Evolutionary conservation across 1,284 basidiomycete species (phyloP), one percentile per base, ranked within the genome.

Genomic region (Stygiomarasmius scandens): DNA sequence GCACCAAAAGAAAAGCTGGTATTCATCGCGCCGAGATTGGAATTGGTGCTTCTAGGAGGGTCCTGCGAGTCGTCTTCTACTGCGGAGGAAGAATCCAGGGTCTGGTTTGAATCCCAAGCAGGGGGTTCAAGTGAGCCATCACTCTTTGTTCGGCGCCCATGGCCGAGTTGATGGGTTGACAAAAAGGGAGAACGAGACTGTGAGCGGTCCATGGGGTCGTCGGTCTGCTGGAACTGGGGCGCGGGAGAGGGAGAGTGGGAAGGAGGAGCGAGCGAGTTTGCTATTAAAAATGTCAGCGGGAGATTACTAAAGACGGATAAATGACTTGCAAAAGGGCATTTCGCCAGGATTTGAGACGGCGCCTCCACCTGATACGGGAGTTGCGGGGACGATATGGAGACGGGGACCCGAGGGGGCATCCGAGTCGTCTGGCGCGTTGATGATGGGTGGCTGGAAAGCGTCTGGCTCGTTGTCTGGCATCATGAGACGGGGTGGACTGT

Each of bases 351-450:
- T 76, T 20, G 74, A 71, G 50, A 73, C 74, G 25, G 74, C 78
- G 45, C 73, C 83, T 24, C 83, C 85, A 38, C 84, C 86, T 61
- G 80, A 83, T 56, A 92, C 77, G 8, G 90, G 90, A 1, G 90
- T 92, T n/a, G 90, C 89, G 25, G 90, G 90, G 5, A 91, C 89
- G 59, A 92, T 85, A 64, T 90, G 83, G 62, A 92, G 77, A 50
- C 80, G 80, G 1, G 87, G 87, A 0, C 86, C 85, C 2, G 74
- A 67, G 14, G 38, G 16, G 49, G 77, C 71, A n/a, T 74, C 55
- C 14, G 49, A 74, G 41, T 79, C 86, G 11, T 83, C 81, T 16
- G 87, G 87, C 2, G 86, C 86, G 61, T 88, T 86, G 67, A 89
- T 89, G 58, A 76, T 79, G 2, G 87, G 87, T 3, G 79, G 74